Base-by-base conservation (phyloP, 2,329 filamentous ascomycete genomes). In the Pseudogymnoascus sp. region DNA sequence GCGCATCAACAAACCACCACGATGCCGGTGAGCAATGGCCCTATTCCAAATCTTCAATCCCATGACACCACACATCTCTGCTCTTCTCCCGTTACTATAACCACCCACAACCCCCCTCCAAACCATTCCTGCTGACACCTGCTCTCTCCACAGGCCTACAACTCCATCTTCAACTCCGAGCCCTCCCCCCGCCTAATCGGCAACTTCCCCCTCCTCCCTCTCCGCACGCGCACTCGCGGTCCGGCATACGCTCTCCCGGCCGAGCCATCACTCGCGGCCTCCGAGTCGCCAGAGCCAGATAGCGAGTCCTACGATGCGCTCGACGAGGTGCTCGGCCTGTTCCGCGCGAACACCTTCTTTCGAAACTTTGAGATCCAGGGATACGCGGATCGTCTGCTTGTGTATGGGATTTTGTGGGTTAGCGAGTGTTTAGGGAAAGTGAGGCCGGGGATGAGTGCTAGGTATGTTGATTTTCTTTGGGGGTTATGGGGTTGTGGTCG, bases 321-420 rank as follows among this genome's bases (percentile, higher is more conserved):
- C 60, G 94, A 99, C 76, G 94, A 99, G 79, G 85, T 95, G 58
- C 82, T 99, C 60, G 82, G 86, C 10, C 83, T 97, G 57, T 99
- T 97, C 82, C 90, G 94, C 65, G 92, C 94, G 69, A 97, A 99
- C 79, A 96, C 92, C 62, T 92, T 99, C 76, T 99, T 97, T 82
- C 89, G 94, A 70, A 99, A 97, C 81, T 99, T 99, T 70, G 94
- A 97, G 80, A 95, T 97, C 78, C 92, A 96, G 76, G 94, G 94
- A 12, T 89, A 90, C 23, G 92, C 94, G 61, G 94, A 99, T 76
- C 83, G 94, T 38, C 84, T 97, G 70, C 81, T 99, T 66, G 92
- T 97, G 70, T 99, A 99, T 77, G 92, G 92, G 64, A 99, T 96
- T 73, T 82, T 95, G 71, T 97, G 92, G 75, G 82, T 97, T 69